These are phyloP conservation scores for Ogataea naganishii DNA, from an alignment of 805 yeast genomes.

Conservation along the genomic window DNA sequence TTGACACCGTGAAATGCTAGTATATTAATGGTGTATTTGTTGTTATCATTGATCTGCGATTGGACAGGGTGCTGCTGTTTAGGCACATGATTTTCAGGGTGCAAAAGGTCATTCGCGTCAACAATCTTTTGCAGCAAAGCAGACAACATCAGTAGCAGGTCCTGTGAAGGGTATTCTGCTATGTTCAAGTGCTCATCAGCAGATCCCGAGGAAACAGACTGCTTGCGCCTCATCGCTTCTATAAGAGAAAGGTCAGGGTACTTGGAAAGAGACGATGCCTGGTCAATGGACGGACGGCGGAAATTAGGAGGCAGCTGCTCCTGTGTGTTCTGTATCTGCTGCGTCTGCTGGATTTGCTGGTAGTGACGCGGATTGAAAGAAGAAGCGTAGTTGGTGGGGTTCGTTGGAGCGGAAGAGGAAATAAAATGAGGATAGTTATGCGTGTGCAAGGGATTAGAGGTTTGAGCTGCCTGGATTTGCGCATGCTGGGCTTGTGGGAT, in stretches of 20 bases:
- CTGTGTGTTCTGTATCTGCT: not conserved
- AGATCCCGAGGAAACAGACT: too few relatives aligned
- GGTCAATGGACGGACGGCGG: too few relatives aligned
- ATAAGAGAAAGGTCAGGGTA: too few relatives aligned
- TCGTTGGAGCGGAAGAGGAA: slow-evolving; percentile 21
- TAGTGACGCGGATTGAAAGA: slow-evolving; percentile 7
- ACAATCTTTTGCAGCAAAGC: slow-evolving; percentile 79
- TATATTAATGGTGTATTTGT: slow-evolving; percentile 56
- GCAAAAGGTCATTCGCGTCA: slow-evolving; percentile 80
- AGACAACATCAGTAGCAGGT: slow-evolving; percentile 75
- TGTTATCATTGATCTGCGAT: slow-evolving; percentile 20
- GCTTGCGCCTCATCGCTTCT: too few relatives aligned
- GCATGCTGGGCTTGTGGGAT: too few relatives aligned
- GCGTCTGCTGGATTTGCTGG: slow-evolving; percentile 1
- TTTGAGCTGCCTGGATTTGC: too few relatives aligned
- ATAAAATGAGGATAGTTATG: slow-evolving; percentile 12
- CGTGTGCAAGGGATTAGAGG: slow-evolving; percentile 1
- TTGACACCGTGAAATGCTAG: slow-evolving; percentile 93
- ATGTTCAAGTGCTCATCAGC: slow-evolving; percentile 57
- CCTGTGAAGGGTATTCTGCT: slow-evolving; percentile 75
- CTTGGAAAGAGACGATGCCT: too few relatives aligned
- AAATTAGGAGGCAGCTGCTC: too few relatives aligned
- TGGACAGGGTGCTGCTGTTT: slow-evolving; percentile 13
- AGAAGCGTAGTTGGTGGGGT: slow-evolving; percentile 10
- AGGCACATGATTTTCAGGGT: slow-evolving; percentile 36